These are phyloP conservation scores for Aeminium ludgeri DNA, from an alignment of 495 filamentous ascomycete species.

Conservation along the genomic window DNA sequence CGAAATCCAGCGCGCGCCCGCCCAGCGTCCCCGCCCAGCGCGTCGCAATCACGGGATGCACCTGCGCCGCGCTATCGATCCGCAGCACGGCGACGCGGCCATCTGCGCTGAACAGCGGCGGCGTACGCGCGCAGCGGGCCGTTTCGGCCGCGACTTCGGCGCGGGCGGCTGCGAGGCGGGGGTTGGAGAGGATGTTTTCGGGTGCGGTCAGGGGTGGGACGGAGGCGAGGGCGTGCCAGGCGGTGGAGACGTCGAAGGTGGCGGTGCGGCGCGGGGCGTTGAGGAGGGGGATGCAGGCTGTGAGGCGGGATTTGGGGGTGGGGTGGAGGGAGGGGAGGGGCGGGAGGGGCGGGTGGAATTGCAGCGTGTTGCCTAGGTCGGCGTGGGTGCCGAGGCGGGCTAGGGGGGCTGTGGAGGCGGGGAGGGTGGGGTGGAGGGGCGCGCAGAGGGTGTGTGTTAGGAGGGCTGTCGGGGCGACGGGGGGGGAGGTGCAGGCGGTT, in stretches of 20 bases:
- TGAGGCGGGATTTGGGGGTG: slow-evolving; percentile 36
- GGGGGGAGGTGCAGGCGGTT: slow-evolving; percentile 37
- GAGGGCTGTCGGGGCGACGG: slow-evolving; percentile 39
- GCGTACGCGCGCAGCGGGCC: slow-evolving; percentile 34
- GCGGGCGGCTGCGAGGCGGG: slow-evolving; percentile 29
- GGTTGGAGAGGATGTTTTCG: slow-evolving; percentile 21
- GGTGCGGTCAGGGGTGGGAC: slow-evolving; percentile 12
- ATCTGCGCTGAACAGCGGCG: slow-evolving; percentile 40
- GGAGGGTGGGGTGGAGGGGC: slow-evolving; percentile 27
- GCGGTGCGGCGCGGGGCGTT: slow-evolving; percentile 42
- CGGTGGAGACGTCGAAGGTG: slow-evolving; percentile 34
- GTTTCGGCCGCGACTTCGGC: slow-evolving; percentile 38
- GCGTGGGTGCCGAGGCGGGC: slow-evolving; percentile 33
- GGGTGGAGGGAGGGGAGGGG: slow-evolving; percentile 40
- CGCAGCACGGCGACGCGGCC: slow-evolving; percentile 39
- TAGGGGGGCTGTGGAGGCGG: slow-evolving; percentile 37
- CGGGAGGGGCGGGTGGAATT: slow-evolving; percentile 42
- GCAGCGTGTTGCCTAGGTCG: slow-evolving; percentile 39
- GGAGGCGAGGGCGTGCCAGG: slow-evolving; percentile 37
- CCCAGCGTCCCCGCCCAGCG: slow-evolving; percentile 38
- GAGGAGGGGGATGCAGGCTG: slow-evolving; percentile 37
- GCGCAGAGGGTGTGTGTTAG: slow-evolving; percentile 41
- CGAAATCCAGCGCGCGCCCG: slow-evolving; percentile 34
- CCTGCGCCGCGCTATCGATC: slow-evolving; percentile 35
- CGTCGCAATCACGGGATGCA: slow-evolving; percentile 43